A percentile compares a stretch with the other conserved stretches of the same genome.
Evolutionary conservation across 129 eudicot genomes (phyloP).

Genomic region (Escallonia rubra): DNA sequence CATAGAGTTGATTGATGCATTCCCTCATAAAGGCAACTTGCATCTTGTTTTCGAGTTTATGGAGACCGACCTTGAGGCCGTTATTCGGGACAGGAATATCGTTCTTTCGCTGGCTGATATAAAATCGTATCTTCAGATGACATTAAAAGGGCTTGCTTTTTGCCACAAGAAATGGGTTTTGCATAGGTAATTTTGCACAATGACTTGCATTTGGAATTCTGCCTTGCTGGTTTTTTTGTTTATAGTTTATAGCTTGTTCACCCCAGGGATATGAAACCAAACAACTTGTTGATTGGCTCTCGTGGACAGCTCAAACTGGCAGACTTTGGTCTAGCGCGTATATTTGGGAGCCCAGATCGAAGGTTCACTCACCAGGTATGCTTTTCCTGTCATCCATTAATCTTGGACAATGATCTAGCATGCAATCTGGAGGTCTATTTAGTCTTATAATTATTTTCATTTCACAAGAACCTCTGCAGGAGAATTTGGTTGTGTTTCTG

Average conservation of each 20-base stretch:
- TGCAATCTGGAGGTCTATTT: neutral
- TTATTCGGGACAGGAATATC: slow-evolving; percentile 88
- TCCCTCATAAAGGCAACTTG: slow-evolving; percentile 89
- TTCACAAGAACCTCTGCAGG: neutral
- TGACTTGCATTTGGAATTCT: neutral
- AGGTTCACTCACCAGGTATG: slow-evolving; percentile 96
- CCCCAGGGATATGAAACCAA: slow-evolving; percentile 97
- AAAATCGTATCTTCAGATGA: slow-evolving; percentile 93
- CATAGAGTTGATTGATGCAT: slow-evolving; percentile 83
- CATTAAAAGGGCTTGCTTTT: slow-evolving; percentile 83
- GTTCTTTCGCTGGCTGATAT: slow-evolving; percentile 90
- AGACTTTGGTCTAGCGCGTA: slow-evolving; percentile 92
- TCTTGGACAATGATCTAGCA: neutral
- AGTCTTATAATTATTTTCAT: neutral
- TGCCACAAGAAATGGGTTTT: slow-evolving; percentile 98
- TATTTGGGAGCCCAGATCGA: slow-evolving; percentile 97
- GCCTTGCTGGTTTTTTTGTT: slow-evolving; percentile 4
- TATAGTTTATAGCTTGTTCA: slow-evolving; percentile 4
- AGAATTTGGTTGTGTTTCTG: neutral
- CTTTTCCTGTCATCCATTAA: neutral
- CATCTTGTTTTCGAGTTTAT: slow-evolving; percentile 97
- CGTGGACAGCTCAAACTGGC: slow-evolving; percentile 92
- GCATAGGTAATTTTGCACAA: slow-evolving; percentile 54
- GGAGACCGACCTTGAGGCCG: slow-evolving; percentile 99
- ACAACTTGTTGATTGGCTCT: slow-evolving; percentile 87